Percentiles rank a stretch among this genome's conserved stretches.
phyloP scores from a whole-genome alignment of 2,329 filamentous ascomycete genomes.

The Raffaelea albimanens region DNA sequence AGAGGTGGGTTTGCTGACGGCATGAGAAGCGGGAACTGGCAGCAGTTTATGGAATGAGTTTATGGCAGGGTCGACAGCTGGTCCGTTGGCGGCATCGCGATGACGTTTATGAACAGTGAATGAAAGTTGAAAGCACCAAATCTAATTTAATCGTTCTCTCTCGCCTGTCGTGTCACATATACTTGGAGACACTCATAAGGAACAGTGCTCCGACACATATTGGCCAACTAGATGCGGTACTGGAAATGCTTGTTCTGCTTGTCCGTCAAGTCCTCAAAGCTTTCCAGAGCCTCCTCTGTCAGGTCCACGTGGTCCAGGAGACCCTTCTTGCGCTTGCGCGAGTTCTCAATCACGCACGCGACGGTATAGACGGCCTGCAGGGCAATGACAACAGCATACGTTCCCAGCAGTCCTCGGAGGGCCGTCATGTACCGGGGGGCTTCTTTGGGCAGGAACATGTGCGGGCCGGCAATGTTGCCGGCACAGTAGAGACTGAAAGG shows the following conservation, averaged over 20 bases:
- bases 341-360: slow-evolving; percentile 9
- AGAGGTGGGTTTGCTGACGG: slow-evolving; percentile 32
- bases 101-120: too few relatives aligned
- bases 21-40: too few relatives aligned
- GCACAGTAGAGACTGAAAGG: slow-evolving; percentile 5
- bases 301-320: slow-evolving; percentile 1
- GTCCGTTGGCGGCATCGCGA: too few relatives aligned
- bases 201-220: too few relatives aligned
- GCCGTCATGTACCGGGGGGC: slow-evolving; percentile 10
- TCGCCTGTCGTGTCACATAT: too few relatives aligned
- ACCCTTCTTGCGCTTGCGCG: slow-evolving; percentile 6
- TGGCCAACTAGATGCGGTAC: slow-evolving; percentile 6
- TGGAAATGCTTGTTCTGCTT: slow-evolving; percentile 13
- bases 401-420: slow-evolving; percentile 10
- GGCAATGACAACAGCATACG: slow-evolving; percentile 10
- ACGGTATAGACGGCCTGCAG: slow-evolving; percentile 10
- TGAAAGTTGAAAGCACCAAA: too few relatives aligned
- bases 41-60: too few relatives aligned
- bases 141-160: too few relatives aligned
- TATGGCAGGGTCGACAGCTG: too few relatives aligned
- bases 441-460: slow-evolving; percentile 11
- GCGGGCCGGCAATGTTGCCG: slow-evolving; percentile 12
- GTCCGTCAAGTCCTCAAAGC: slow-evolving; percentile 12
- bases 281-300: slow-evolving; percentile 9
- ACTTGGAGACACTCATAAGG: too few relatives aligned